Conservation (phyloP, 768 basidiomycete genomes). For the Boletales sp. region DNA sequence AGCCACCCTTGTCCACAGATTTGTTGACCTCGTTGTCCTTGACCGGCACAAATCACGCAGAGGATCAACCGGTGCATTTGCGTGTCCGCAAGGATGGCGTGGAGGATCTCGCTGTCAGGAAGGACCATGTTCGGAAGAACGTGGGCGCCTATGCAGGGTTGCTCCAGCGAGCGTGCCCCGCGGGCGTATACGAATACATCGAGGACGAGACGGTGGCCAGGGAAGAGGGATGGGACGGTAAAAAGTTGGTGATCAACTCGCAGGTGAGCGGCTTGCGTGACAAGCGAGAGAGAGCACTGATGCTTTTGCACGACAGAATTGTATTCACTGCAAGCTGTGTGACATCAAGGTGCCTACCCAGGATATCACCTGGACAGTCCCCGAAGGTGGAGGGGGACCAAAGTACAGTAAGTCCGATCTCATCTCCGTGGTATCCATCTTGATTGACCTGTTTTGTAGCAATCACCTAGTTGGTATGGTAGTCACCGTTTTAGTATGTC, state of each 20-base stretch:
- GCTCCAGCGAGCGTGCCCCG: constrained; percentile 88
- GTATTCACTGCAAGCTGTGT: constrained; percentile 93
- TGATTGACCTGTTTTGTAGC: constrained; percentile 1
- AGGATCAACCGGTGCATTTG: constrained; percentile 91
- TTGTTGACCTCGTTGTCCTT: constrained; percentile 85
- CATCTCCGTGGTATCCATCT: neutral
- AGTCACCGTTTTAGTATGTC: too few species aligned
- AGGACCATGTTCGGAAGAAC: constrained; percentile 73
- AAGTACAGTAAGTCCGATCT: constrained; percentile 71
- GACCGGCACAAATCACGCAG: constrained; percentile 95
- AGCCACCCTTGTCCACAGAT: constrained; percentile 90
- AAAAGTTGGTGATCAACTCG: constrained; percentile 93
- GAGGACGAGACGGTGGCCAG: constrained; percentile 54
- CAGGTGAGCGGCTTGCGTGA: constrained; percentile 52
- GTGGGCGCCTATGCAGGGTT: constrained; percentile 80
- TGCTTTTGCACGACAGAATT: constrained; percentile 51
- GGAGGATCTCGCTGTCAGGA: constrained; percentile 44
- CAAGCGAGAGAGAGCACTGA: too few species aligned
- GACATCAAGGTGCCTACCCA: constrained; percentile 96
- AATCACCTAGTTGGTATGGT: constrained; percentile 13
- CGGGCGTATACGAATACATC: constrained; percentile 96
- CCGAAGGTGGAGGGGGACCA: constrained; percentile 94
- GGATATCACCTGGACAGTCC: constrained; percentile 96
- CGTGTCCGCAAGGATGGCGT: constrained; percentile 47
- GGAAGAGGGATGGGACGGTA: constrained; percentile 67